Percentiles rank a stretch among this genome's conserved stretches.
Evolutionary conservation across 441 rosid species (phyloP).

Genomic region (Populus hybrid): DNA sequence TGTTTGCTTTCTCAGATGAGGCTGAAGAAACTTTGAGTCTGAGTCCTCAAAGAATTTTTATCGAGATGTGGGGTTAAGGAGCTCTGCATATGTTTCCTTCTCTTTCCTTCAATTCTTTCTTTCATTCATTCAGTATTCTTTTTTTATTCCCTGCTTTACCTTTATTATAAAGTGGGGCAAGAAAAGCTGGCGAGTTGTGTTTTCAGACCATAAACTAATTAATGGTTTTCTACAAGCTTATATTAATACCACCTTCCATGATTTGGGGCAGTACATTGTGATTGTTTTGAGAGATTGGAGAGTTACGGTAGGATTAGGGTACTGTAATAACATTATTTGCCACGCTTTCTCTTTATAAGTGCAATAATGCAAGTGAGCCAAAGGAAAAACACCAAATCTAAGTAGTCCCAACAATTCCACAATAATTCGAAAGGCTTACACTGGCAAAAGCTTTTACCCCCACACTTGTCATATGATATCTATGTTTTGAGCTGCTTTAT

Average conservation of each 20-base stretch:
- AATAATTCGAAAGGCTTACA: neutral
- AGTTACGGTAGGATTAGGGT: conserved; percentile 12
- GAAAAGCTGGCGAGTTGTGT: conserved; percentile 48
- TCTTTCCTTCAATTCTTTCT: conserved; percentile 21
- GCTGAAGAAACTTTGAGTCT: conserved; percentile 40
- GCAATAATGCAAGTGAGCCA: conserved; percentile 26
- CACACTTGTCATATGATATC: neutral
- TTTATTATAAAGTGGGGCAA: conserved; percentile 86
- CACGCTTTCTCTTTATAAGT: conserved; percentile 22
- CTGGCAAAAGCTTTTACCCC: neutral
- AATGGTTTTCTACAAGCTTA: conserved; percentile 24
- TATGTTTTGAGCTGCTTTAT: neutral
- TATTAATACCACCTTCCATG: conserved; percentile 26
- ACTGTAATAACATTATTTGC: neutral
- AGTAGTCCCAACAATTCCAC: conserved; percentile 1
- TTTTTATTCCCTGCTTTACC: conserved; percentile 68
- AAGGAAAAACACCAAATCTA: conserved; percentile 12
- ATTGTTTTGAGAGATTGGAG: conserved; percentile 27
- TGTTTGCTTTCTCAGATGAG: conserved; percentile 52
- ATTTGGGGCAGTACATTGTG: conserved; percentile 44
- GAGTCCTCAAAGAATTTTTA: conserved; percentile 36
- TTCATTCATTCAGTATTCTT: conserved; percentile 37
- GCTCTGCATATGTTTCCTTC: conserved; percentile 32
- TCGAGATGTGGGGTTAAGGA: conserved; percentile 41
- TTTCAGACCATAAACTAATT: conserved; percentile 33